Conservation (phyloP, 139 green algal genomes). For the Picochlorum sp. region DNA sequence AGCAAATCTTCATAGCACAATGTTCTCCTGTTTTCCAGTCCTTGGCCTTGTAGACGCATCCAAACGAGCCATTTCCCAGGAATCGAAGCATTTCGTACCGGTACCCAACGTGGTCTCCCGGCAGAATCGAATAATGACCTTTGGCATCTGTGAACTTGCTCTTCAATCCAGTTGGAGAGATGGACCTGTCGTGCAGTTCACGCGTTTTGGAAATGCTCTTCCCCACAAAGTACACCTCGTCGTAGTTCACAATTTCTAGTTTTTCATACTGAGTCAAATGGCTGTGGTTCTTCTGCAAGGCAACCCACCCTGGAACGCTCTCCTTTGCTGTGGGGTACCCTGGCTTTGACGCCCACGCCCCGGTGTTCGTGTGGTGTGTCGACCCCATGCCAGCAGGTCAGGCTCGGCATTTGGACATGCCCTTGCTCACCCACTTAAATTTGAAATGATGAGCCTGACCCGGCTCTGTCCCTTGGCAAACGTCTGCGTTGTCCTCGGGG, state of each 20-base stretch:
- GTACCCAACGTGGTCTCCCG: conserved; percentile 25
- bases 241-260: conserved; percentile 18
- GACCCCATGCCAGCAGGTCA: no score
- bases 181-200: neutral
- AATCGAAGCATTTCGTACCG: conserved; percentile 63
- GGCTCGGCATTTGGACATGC: no score
- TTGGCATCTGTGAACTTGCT: neutral
- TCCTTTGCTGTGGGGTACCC: neutral
- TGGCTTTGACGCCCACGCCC: no score
- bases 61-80: conserved; percentile 88
- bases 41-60: conserved; percentile 76
- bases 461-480: no score
- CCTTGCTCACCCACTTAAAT: no score
- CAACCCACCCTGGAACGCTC: neutral
- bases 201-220: neutral
- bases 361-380: no score
- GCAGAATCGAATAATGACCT: conserved; percentile 3
- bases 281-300: neutral
- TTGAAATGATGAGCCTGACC: no score
- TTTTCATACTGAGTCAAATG: conserved; percentile 25
- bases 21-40: conserved; percentile 13
- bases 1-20: conserved; percentile 92
- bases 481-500: no score
- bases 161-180: neutral
- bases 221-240: conserved; percentile 27